phyloP scores from a whole-genome alignment of 768 basidiomycete species.

The Nidula microcarpa region DNA sequence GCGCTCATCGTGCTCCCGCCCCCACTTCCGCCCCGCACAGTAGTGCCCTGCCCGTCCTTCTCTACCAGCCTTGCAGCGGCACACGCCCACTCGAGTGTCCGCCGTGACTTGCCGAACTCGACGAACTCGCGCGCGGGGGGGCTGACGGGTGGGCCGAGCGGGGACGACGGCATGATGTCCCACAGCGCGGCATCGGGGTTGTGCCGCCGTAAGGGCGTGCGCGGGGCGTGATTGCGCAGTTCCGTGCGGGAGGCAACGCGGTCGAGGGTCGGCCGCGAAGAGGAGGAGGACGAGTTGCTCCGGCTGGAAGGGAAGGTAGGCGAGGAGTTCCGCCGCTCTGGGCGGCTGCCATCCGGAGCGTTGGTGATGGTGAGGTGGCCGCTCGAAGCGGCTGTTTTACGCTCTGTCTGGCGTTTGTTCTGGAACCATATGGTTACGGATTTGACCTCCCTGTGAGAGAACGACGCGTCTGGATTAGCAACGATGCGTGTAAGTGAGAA shows the following conservation, averaged over 20 bases:
- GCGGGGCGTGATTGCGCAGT: conserved; percentile 34
- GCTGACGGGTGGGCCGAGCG: conserved; percentile 50
- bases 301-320: conserved; percentile 24
- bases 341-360: conserved; percentile 8
- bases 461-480: conserved; percentile 5
- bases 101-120: conserved; percentile 43
- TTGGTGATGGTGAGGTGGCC: conserved; percentile 10
- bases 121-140: conserved; percentile 46
- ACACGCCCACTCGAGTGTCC: conserved; percentile 75
- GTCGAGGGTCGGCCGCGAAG: conserved; percentile 51
- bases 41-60: conserved; percentile 26
- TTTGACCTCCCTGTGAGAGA: conserved; percentile 52
- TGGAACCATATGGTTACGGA: conserved; percentile 84
- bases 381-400: conserved; percentile 47
- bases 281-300: conserved; percentile 17
- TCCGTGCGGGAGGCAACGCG: conserved; percentile 55
- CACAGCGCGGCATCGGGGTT: conserved; percentile 37
- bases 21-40: conserved; percentile 2
- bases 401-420: conserved; percentile 73
- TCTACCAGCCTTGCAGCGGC: conserved; percentile 53
- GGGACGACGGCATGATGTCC: conserved; percentile 65
- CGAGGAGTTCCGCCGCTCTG: conserved; percentile 20
- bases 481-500: conserved; percentile 1
- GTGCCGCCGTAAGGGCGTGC: conserved; percentile 34
- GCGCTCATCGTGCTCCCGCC: not conserved